Base-by-base conservation (phyloP, 495 filamentous ascomycete genomes). In the Cetradonia linearis region DNA sequence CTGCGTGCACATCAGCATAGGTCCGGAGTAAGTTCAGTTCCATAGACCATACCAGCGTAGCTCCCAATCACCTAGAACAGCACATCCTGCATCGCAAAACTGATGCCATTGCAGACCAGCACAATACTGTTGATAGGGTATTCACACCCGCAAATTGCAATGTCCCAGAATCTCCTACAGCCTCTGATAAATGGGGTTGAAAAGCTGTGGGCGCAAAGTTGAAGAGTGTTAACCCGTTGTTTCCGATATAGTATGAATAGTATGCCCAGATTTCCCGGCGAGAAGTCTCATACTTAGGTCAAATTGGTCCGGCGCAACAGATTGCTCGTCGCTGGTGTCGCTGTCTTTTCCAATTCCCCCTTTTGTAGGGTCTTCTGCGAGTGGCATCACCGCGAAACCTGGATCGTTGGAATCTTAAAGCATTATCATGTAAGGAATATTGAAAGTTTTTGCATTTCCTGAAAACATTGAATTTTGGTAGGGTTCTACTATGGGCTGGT, bases 131-230 rank as follows among this genome's bases (percentile, higher is more conserved):
- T 81, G 60, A 83, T 76, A 5, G 77, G 80, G 80, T 74, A 23
- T 71, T 54, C 20, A 66, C 67, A 13, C 81, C 82, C 1, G 74
- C 74, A 59, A 85, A 85, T 0, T 63, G 34, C 27, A 85, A 70
- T 4, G 75, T 69, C 2, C 69, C 76, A 38, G 71, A 69, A 49
- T 77, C 70, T 16, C 76, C 76, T 1, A 79, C 81, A 9, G 81
- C 80, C 70, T 84, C 77, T 44, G 70, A 79, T 5, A 86, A 66
- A 27, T 85, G 69, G 60, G 85, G 85, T 62, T 86, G 83, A 56
- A 83, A 84, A 27, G 80, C 81, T 4, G 83, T 86, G 9, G 83
- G 83, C 5, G 79, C 83, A 64, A 85, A 86, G 65, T 86, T 86
- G 76, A 86, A 86, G 9, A 86, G 72, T 3, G 81, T 78, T 37